Percentiles rank a stretch among this genome's conserved stretches.
Conservation (phyloP, 2,329 filamentous ascomycete species). For the Curvularia sp. region DNA sequence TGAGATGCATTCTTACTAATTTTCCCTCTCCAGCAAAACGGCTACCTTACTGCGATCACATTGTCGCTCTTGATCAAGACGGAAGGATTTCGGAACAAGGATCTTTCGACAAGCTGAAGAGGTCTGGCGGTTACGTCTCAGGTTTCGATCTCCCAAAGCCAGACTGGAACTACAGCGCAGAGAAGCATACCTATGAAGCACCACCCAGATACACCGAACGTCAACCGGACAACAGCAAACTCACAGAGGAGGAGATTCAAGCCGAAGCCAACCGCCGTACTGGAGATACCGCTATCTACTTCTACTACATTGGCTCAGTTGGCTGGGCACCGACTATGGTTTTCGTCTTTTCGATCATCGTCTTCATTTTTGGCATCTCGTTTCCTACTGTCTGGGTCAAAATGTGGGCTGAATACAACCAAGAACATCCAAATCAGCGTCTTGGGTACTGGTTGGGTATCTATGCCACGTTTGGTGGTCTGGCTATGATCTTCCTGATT, state of each 20-base stretch:
- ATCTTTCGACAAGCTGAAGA: slow-evolving; percentile 48
- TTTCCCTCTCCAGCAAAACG: slow-evolving; percentile 32
- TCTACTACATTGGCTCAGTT: slow-evolving; percentile 44
- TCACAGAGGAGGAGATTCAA: slow-evolving; percentile 43
- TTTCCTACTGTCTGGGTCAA: slow-evolving; percentile 57
- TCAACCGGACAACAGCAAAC: slow-evolving; percentile 20
- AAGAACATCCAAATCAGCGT: slow-evolving; percentile 47
- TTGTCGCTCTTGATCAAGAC: slow-evolving; percentile 51
- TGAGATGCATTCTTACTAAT: not conserved
- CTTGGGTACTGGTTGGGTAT: slow-evolving; percentile 46
- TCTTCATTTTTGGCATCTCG: slow-evolving; percentile 47
- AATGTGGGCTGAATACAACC: slow-evolving; percentile 57
- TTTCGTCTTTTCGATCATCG: slow-evolving; percentile 42
- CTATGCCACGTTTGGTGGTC: slow-evolving; percentile 40
- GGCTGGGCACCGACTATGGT: slow-evolving; percentile 41
- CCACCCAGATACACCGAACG: slow-evolving; percentile 42
- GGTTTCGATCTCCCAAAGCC: slow-evolving; percentile 45
- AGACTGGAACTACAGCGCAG: slow-evolving; percentile 43
- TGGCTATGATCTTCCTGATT: slow-evolving; percentile 39
- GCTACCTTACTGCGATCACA: slow-evolving; percentile 52
- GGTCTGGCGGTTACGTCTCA: slow-evolving; percentile 43
- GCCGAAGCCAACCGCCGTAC: slow-evolving; percentile 43
- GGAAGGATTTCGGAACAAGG: slow-evolving; percentile 52
- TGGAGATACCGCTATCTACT: slow-evolving; percentile 45
- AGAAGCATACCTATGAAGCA: slow-evolving; percentile 42